phyloP scores from a whole-genome alignment of 495 filamentous ascomycete genomes.

The Peziza echinospora region DNA sequence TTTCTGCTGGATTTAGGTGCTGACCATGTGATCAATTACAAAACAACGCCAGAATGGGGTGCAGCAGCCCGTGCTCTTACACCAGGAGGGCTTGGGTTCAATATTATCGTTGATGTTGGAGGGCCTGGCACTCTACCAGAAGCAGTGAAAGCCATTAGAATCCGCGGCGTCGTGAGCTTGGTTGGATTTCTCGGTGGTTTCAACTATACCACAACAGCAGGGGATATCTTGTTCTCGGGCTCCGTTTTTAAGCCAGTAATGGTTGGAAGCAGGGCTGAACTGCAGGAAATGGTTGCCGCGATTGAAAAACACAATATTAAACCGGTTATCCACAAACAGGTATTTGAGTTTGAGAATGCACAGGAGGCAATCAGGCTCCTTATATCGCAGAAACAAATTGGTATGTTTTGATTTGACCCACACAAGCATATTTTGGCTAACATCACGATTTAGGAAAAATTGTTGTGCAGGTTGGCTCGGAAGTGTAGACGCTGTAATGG shows the following conservation, averaged over 20 bases:
- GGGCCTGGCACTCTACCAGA: constrained; percentile 1
- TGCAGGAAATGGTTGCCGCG: background rate
- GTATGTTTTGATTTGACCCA: too few relatives aligned
- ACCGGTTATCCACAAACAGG: background rate
- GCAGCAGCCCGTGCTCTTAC: constrained; percentile 35
- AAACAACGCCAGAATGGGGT: constrained; percentile 37
- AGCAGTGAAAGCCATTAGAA: background rate
- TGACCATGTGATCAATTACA: constrained; percentile 37
- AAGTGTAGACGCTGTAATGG: too few relatives aligned
- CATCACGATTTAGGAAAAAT: too few relatives aligned
- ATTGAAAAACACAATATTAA: background rate
- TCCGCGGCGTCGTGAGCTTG: background rate
- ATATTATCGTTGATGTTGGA: constrained; percentile 36
- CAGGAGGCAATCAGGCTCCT: background rate
- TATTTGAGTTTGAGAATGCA: background rate
- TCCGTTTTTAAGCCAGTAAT: background rate
- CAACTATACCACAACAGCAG: background rate
- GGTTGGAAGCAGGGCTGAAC: background rate
- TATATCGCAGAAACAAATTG: too few relatives aligned
- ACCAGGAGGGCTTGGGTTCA: constrained; percentile 28
- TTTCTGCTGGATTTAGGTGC: constrained; percentile 26
- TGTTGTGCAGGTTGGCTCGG: too few relatives aligned
- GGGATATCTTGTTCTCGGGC: background rate
- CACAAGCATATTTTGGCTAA: too few relatives aligned
- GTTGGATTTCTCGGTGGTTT: background rate